Conservation (phyloP, 495 filamentous ascomycete genomes). For the Cercophora sp. region DNA sequence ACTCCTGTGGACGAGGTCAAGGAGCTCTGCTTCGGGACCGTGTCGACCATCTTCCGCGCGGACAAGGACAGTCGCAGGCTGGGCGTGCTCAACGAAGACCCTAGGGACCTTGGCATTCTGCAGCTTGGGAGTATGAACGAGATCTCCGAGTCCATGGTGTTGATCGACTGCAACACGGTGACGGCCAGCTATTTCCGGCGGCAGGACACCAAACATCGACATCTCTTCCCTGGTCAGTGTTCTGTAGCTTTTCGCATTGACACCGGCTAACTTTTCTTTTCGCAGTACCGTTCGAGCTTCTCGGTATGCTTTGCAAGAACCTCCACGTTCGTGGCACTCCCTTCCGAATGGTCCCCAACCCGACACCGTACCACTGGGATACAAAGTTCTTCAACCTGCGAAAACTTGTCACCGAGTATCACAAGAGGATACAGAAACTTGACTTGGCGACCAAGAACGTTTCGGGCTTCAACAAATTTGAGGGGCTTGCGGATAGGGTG, state of each 20-base stretch:
- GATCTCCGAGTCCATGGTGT: slow-evolving; percentile 41
- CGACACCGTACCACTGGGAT: slow-evolving; percentile 44
- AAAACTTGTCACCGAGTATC: slow-evolving; percentile 30
- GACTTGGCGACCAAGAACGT: not conserved
- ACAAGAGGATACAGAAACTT: slow-evolving; percentile 18
- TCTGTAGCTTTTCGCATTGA: not conserved
- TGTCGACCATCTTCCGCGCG: slow-evolving; percentile 42
- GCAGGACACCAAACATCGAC: slow-evolving; percentile 29
- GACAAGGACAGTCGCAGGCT: slow-evolving; percentile 31
- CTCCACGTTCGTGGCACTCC: slow-evolving; percentile 37
- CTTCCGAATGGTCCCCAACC: slow-evolving; percentile 48
- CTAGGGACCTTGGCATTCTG: slow-evolving; percentile 30
- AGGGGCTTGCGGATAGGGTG: slow-evolving; percentile 6
- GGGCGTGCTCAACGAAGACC: slow-evolving; percentile 34
- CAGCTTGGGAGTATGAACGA: slow-evolving; percentile 36
- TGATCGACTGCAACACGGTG: slow-evolving; percentile 40
- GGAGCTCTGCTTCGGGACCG: slow-evolving; percentile 43
- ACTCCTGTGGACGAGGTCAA: slow-evolving; percentile 45
- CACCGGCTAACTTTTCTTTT: slow-evolving; percentile 11
- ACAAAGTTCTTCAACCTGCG: slow-evolving; percentile 37
- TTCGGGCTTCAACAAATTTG: slow-evolving; percentile 8
- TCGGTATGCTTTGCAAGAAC: slow-evolving; percentile 49
- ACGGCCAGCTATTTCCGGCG: slow-evolving; percentile 37
- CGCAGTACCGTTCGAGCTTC: slow-evolving; percentile 47
- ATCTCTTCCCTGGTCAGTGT: slow-evolving; percentile 47